phyloP scores from a whole-genome alignment of 1,284 basidiomycete genomes.

The Cryptococcus wingfieldii region DNA sequence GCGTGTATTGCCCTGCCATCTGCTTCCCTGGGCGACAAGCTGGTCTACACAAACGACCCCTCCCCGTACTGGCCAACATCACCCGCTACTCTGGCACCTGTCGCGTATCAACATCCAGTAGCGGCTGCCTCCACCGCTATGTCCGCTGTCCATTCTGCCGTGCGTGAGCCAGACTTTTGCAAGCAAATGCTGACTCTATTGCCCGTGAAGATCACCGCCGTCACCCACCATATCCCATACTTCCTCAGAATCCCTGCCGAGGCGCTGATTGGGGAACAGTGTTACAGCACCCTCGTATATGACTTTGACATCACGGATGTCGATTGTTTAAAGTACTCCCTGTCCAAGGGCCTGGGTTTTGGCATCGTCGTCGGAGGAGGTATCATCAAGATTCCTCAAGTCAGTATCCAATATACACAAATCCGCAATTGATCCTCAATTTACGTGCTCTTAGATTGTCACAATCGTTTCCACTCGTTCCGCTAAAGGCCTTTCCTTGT shows the following conservation, averaged over 20 bases:
- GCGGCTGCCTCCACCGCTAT: constrained; percentile 3
- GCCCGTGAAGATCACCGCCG: constrained; percentile 31
- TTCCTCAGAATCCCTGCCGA: constrained; percentile 75
- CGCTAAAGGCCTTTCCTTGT: constrained; percentile 75
- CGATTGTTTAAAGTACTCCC: constrained; percentile 80
- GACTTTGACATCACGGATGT: constrained; percentile 78
- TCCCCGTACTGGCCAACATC: not conserved
- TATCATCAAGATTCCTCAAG: constrained; percentile 93
- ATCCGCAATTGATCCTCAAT: constrained; percentile 52
- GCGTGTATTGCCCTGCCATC: too few relatives aligned
- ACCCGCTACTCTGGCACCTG: constrained; percentile 1
- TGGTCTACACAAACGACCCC: not conserved
- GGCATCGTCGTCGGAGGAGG: constrained; percentile 89
- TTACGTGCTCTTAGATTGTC: constrained; percentile 45
- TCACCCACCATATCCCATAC: constrained; percentile 63
- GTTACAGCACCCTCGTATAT: constrained; percentile 85
- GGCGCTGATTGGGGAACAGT: constrained; percentile 81
- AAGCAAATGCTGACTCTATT: not conserved
- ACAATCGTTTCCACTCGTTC: constrained; percentile 59
- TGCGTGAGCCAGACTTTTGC: constrained; percentile 6
- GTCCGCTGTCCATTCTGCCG: constrained; percentile 27
- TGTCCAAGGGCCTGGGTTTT: constrained; percentile 88
- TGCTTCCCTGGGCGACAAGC: too few relatives aligned
- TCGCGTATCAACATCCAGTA: not conserved
- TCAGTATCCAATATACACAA: constrained; percentile 49